Evolutionary conservation across 768 basidiomycete species (phyloP).

Genomic region (Harrya chromipes): DNA sequence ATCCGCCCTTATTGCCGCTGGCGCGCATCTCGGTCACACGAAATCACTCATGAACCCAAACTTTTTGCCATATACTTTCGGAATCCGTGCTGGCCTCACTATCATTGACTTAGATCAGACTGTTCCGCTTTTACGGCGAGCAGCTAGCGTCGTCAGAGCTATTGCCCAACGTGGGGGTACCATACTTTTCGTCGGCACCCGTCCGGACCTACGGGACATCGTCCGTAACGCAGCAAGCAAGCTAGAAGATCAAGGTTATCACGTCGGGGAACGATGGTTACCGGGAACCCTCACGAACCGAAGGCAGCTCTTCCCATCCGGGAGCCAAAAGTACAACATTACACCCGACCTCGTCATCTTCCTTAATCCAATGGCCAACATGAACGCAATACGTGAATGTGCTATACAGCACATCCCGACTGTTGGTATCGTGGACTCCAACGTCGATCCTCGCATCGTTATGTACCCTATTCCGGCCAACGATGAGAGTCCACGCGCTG

Average conservation of each 20-base stretch:
- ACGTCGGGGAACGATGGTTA: constrained; percentile 86
- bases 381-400: constrained; percentile 88
- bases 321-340: constrained; percentile 50
- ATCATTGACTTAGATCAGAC: constrained; percentile 96
- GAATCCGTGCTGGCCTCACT: constrained; percentile 82
- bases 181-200: constrained; percentile 88
- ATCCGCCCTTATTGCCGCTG: constrained; percentile 87
- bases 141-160: constrained; percentile 82
- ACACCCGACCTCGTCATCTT: constrained; percentile 87
- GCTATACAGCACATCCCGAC: constrained; percentile 89
- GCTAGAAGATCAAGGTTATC: constrained; percentile 76
- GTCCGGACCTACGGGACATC: constrained; percentile 69
- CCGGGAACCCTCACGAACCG: constrained; percentile 95
- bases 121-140: constrained; percentile 85
- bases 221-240: constrained; percentile 79
- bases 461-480: constrained; percentile 99
- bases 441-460: constrained; percentile 92
- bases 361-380: constrained; percentile 84
- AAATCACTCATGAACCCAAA: constrained; percentile 82
- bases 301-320: constrained; percentile 66
- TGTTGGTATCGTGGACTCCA: constrained; percentile 91
- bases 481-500: constrained; percentile 88
- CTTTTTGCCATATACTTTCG: constrained; percentile 91
- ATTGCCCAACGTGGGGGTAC: constrained; percentile 79
- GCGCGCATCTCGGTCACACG: constrained; percentile 92